Base-by-base conservation (phyloP, 352 stramenopile species). In the Aphanomyces cochlioides region DNA sequence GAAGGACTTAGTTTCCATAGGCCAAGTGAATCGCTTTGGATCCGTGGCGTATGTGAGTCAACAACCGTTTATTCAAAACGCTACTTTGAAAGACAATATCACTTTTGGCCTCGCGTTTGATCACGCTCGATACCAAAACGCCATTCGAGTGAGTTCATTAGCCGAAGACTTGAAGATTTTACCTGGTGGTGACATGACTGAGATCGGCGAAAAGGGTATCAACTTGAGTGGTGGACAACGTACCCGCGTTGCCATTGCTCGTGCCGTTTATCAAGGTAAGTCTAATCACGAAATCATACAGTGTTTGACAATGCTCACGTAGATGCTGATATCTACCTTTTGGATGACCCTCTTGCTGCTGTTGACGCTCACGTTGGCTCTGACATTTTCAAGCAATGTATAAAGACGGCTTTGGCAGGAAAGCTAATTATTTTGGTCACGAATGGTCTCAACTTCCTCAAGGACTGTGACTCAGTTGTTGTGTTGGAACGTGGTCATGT, bases 61-160 rank as follows among this genome's bases (percentile, higher is more conserved):
- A 79, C 93, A 89, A 28, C 82, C 96, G 13, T 99, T 97, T 71
- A 98, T 99, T 58, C 85, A 98, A 69, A 99, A 99, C 77, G 90
- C 87, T 41, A 97, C 85, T 0, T 74, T 99, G 17, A 82, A 87
- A 19, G 90, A 98, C 47, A 99, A 99, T 77, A 97, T 99, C 67
- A 84, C 97, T 37, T 99, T 99, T 77, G 93, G 88, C 0, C 64
- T 87, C 13, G 76, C 78, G 5, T 95, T 83, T 41, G 72, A 95
- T 37, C 73, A 72, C 7, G 77, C 78, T 0, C 78, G 60, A 47
- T 85, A 85, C 58, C 43, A 78, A 8, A 63, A 72, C 10, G 61
- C 67, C 34, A 56, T 73, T 41, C 38, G 41, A 15, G 67, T 73
- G 40, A 71, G 67, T 28, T 58, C 13, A 12, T 40, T 73, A 15